Evolutionary conservation across 2,329 filamentous ascomycete genomes (phyloP).

Genomic region (Beauveria asiatica): DNA sequence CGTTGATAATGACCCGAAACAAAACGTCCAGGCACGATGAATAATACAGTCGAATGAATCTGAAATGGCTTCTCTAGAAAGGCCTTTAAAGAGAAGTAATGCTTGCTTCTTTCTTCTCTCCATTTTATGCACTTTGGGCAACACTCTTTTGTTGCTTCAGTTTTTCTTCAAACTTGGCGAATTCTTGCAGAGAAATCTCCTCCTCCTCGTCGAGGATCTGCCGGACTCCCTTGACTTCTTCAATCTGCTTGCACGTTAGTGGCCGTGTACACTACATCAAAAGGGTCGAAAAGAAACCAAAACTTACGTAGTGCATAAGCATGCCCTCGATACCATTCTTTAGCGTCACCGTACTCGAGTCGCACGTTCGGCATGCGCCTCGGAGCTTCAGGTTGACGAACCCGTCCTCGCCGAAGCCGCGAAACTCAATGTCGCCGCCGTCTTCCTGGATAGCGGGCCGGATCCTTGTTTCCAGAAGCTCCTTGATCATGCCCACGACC

Average conservation of each 20-base stretch:
- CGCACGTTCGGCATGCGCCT: conserved; percentile 90
- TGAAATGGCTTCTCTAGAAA: neutral
- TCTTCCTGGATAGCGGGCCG: conserved; percentile 95
- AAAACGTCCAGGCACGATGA: neutral
- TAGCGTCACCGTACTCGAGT: conserved; percentile 91
- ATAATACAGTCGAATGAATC: neutral
- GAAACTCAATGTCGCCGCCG: conserved; percentile 92
- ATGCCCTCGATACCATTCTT: conserved; percentile 98
- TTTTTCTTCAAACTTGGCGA: conserved; percentile 91
- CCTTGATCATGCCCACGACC: conserved; percentile 97
- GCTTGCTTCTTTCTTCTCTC: neutral
- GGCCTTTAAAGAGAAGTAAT: neutral
- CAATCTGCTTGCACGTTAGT: conserved; percentile 54
- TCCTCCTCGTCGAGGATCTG: conserved; percentile 91
- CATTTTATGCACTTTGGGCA: conserved; percentile 4
- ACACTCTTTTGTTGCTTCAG: conserved; percentile 45
- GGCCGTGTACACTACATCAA: neutral
- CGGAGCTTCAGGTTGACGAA: conserved; percentile 79
- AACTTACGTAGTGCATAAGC: conserved; percentile 87
- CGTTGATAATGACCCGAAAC: neutral
- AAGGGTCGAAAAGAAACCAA: neutral
- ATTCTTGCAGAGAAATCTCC: conserved; percentile 76
- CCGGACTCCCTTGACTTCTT: conserved; percentile 87
- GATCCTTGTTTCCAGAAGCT: conserved; percentile 89
- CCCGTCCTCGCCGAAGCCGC: conserved; percentile 69